Evolutionary conservation across 768 basidiomycete genomes (phyloP), one percentile per base, ranked within the genome.

Genomic region (Pisolithus tinctorius): DNA sequence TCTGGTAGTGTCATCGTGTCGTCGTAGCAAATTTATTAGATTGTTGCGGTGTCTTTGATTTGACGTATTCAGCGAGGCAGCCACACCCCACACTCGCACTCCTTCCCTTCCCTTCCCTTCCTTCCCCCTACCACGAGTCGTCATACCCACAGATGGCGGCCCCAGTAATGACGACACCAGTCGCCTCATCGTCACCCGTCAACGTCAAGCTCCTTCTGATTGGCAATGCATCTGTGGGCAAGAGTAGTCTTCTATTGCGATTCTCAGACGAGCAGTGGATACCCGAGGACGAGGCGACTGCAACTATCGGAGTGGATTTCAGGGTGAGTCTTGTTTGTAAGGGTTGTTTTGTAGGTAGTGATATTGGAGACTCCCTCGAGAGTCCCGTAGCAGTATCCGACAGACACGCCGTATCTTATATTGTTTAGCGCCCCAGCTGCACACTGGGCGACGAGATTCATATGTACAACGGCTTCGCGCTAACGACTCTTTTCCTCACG

Each of bases 211-310:
- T 93, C 2, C 78, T 93, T 8, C 75, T 93, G 30, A 92, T 92
- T 46, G 88, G 88, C 34, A 91, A 91, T 62, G 86, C 88, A 9
- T 89, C 87, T 4, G 95, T 98, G 14, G 95, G 95, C 59, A 90
- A 93, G 75, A 91, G 88, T 55, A 93, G 90, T 59, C 74, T 98
- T 13, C 68, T 98, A 4, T 73, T 98, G 8, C 80, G 95, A n/a
- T 98, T 97, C 74, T 93, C 93, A 2, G 94, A 97, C 64, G 89
- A 95, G 70, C 88, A 91, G 60, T 97, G 93, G 86, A 71, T 97
- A 17, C 84, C 89, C 6, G 88, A 91, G 65, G 93, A 94, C 63
- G 92, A 34, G 34, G 13, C 84, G 44, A 88, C 82, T 55, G 86
- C 88, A 27, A 91, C 88, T 25, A 90, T 88, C 60, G 84, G 88